These are phyloP conservation scores for Lithohypha guttulata DNA, from an alignment of 2,329 filamentous ascomycete species.

Conservation along the genomic window DNA sequence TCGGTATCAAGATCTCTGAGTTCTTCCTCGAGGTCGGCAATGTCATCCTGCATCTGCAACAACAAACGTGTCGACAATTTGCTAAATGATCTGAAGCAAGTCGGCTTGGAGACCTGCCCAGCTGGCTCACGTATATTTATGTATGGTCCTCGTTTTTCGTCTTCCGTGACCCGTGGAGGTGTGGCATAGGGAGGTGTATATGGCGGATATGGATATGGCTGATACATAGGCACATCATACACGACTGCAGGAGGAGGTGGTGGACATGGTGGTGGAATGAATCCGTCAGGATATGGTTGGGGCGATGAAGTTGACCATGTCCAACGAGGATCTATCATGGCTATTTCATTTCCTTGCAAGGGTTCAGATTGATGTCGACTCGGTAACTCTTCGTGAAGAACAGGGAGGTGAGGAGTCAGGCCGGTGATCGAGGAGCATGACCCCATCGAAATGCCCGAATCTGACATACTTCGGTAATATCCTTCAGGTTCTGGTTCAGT, in stretches of 20 bases:
- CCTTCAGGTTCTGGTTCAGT: constrained; percentile 16
- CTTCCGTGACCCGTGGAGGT: neutral
- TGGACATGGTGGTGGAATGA: constrained; percentile 14
- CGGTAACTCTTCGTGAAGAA: constrained; percentile 23
- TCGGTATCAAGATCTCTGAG: constrained; percentile 53
- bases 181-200: constrained; percentile 1
- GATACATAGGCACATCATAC: constrained; percentile 7
- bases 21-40: constrained; percentile 69
- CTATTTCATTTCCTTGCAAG: constrained; percentile 4
- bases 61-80: constrained; percentile 71
- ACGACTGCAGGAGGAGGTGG: constrained; percentile 3
- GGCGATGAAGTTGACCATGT: constrained; percentile 15
- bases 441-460: constrained; percentile 27
- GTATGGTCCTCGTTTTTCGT: neutral
- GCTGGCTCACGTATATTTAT: constrained; percentile 7
- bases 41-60: constrained; percentile 74
- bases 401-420: constrained; percentile 24
- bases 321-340: constrained; percentile 3
- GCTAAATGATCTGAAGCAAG: constrained; percentile 76
- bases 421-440: constrained; percentile 21
- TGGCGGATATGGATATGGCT: neutral
- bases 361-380: constrained; percentile 18
- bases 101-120: constrained; percentile 27
- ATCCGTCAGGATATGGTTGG: constrained; percentile 17
- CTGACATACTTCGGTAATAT: constrained; percentile 24